These are phyloP conservation scores for Lagenidium giganteum DNA, from an alignment of 352 stramenopile genomes.

Conservation along the genomic window DNA sequence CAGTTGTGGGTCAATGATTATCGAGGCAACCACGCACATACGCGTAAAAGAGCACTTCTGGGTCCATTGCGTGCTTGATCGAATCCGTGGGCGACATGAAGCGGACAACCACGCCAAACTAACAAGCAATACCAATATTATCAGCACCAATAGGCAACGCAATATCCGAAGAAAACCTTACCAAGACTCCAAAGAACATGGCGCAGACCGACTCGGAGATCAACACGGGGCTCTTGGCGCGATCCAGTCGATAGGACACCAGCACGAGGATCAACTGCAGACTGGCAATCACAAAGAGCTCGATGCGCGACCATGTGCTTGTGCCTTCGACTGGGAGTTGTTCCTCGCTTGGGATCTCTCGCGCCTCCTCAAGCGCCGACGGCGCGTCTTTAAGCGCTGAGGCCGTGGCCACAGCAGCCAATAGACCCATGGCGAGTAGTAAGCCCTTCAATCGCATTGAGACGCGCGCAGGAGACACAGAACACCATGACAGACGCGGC, in stretches of 20 bases:
- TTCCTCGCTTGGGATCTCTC: constrained; percentile 23
- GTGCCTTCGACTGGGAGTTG: constrained; percentile 10
- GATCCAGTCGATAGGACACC: constrained; percentile 76
- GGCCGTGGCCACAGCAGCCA: no score
- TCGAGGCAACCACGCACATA: constrained; percentile 22
- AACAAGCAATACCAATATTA: background rate
- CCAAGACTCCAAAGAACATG: constrained; percentile 81
- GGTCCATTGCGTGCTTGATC: constrained; percentile 76
- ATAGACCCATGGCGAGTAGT: no score
- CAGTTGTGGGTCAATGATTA: no score
- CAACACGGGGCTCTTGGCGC: constrained; percentile 49
- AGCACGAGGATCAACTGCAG: constrained; percentile 80
- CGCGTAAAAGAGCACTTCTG: constrained; percentile 81
- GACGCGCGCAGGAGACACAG: no score
- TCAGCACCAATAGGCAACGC: constrained; percentile 1
- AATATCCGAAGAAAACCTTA: constrained; percentile 17
- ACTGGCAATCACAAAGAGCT: constrained; percentile 76
- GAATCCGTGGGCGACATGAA: constrained; percentile 81
- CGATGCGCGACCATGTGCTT: constrained; percentile 52
- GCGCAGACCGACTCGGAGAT: constrained; percentile 80
- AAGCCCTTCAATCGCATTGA: no score
- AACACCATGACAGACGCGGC: no score
- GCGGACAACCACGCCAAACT: constrained; percentile 75
- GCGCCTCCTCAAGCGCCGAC: constrained; percentile 15
- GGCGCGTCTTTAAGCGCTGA: no score